Conservation (phyloP, 1,139 yeast genomes). For the Lodderomyces oxycetoniae region DNA sequence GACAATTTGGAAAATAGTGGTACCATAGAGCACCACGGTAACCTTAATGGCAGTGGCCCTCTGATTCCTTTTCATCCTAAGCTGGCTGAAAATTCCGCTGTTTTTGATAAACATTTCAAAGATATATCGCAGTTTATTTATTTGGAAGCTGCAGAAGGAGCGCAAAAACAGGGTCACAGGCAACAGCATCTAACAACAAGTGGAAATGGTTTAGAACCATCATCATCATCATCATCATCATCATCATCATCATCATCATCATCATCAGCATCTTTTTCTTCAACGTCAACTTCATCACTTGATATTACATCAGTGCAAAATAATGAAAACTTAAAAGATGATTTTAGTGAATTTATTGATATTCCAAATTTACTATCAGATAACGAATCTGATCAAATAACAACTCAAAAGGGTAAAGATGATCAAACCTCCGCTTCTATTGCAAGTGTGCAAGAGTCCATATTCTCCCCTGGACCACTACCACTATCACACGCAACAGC, state of each 20-base stretch:
- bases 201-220: background rate
- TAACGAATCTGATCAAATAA: conserved; percentile 12
- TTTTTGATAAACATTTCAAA: conserved; percentile 7
- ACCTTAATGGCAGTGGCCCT: too few relatives aligned
- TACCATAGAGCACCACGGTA: too few relatives aligned
- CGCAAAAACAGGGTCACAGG: conserved; percentile 6
- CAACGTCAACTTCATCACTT: conserved; percentile 10
- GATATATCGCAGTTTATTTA: conserved; percentile 10
- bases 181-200: too few relatives aligned
- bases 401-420: conserved; percentile 10
- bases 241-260: too few relatives aligned
- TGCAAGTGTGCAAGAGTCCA: conserved; percentile 7
- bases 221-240: too few relatives aligned
- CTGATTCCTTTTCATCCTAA: too few relatives aligned
- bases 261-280: too few relatives aligned
- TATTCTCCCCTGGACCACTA: conserved; percentile 1
- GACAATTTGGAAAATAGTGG: too few relatives aligned
- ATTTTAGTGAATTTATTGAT: conserved; percentile 12
- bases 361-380: conserved; percentile 12
- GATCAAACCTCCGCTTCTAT: conserved; percentile 13
- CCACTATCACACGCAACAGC: conserved; percentile 2
- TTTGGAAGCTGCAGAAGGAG: conserved; percentile 10
- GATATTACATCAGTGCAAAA: conserved; percentile 15
- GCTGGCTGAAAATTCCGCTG: background rate
- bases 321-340: conserved; percentile 11